These are phyloP conservation scores for Candida anutae DNA, from an alignment of 1,139 yeast genomes.

Conservation along the genomic window DNA sequence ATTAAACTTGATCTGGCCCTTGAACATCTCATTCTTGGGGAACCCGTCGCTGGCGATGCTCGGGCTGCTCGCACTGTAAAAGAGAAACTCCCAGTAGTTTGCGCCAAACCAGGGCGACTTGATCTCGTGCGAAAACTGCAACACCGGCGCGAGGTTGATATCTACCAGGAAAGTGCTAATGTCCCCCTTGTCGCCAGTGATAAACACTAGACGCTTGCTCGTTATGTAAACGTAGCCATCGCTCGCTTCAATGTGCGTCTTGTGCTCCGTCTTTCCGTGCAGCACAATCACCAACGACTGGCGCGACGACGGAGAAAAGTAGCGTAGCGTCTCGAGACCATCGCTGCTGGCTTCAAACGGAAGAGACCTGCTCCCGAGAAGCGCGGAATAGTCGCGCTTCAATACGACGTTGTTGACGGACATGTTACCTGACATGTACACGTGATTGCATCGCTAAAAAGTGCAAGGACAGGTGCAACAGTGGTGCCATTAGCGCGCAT, in stretches of 20 bases:
- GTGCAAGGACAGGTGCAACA: too few species aligned
- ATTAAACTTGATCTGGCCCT: constrained; percentile 31
- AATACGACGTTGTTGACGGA: constrained; percentile 25
- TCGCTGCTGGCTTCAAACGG: constrained; percentile 16
- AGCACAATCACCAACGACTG: constrained; percentile 9
- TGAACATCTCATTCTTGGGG: constrained; percentile 31
- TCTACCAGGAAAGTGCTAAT: constrained; percentile 28
- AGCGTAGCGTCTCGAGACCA: constrained; percentile 9
- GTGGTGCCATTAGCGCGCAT: too few species aligned
- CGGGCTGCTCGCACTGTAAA: constrained; percentile 23
- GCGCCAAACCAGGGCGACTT: constrained; percentile 52
- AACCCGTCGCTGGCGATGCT: constrained; percentile 35
- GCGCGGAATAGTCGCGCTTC: constrained; percentile 13
- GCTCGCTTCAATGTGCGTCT: constrained; percentile 18
- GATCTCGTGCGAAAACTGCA: constrained; percentile 26
- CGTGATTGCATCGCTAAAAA: too few species aligned
- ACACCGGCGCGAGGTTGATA: constrained; percentile 11
- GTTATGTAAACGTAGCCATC: constrained; percentile 33
- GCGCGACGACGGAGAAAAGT: constrained; percentile 15
- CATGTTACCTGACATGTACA: constrained; percentile 11
- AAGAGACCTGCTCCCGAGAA: constrained; percentile 9
- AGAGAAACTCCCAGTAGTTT: constrained; percentile 40
- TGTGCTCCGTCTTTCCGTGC: constrained; percentile 7
- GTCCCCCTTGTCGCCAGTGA: constrained; percentile 33
- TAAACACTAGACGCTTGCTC: constrained; percentile 25